Evolutionary conservation across 139 green algal species (phyloP).

Genomic region (Diplosphaera chodatii): DNA sequence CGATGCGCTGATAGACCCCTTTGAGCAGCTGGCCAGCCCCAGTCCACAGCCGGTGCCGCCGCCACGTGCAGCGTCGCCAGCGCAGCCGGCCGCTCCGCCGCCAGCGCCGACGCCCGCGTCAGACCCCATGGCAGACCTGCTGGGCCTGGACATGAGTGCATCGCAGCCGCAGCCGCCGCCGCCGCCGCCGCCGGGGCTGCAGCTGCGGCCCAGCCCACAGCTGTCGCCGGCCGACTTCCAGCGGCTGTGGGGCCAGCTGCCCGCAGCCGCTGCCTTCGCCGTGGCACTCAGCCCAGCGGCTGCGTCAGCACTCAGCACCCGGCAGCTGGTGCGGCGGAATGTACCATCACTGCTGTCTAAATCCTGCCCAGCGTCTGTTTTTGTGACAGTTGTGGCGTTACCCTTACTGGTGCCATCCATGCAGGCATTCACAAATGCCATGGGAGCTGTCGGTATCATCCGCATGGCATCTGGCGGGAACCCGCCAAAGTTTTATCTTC

Average conservation of each 20-base stretch:
- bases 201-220: slow-evolving; percentile 9
- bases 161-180: slow-evolving; percentile 1
- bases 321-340: not conserved
- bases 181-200: slow-evolving; percentile 6
- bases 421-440: slow-evolving; percentile 54
- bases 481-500: slow-evolving; percentile 76
- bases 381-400: no score
- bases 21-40: not conserved
- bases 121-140: slow-evolving; percentile 12
- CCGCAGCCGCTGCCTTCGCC: slow-evolving; percentile 19
- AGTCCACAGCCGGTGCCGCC: not conserved
- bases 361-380: no score
- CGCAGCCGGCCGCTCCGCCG: not conserved
- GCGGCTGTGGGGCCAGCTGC: slow-evolving; percentile 55
- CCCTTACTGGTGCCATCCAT: no score
- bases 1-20: not conserved
- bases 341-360: not conserved
- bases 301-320: not conserved
- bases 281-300: slow-evolving; percentile 29
- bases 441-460: slow-evolving; percentile 47
- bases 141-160: slow-evolving; percentile 1
- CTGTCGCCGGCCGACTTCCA: slow-evolving; percentile 47
- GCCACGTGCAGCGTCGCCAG: no score
- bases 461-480: slow-evolving; percentile 71
- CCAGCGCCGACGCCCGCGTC: not conserved